These are phyloP conservation scores for Sporothrix globosa DNA, from an alignment of 2,329 filamentous ascomycete species.

Conservation along the genomic window DNA sequence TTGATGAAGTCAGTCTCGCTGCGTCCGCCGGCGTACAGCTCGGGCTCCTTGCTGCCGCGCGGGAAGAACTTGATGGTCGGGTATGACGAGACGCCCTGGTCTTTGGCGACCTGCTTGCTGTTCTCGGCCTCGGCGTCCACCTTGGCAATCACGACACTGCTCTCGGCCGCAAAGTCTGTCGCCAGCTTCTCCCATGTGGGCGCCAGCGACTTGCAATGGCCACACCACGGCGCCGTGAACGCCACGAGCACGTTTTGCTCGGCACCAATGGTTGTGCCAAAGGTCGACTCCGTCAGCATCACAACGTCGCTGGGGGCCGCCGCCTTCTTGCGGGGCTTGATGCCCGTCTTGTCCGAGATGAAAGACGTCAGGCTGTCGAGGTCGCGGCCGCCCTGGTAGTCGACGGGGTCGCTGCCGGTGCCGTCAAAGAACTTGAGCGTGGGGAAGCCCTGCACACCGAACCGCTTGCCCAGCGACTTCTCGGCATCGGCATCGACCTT, in stretches of 20 bases:
- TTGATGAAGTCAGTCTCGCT: slow-evolving; percentile 73
- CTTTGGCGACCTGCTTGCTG: slow-evolving; percentile 74
- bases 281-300: slow-evolving; percentile 78
- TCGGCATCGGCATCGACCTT: slow-evolving; percentile 96
- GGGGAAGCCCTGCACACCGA: slow-evolving; percentile 90
- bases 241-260: slow-evolving; percentile 92
- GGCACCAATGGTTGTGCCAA: slow-evolving; percentile 75
- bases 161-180: slow-evolving; percentile 73
- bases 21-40: slow-evolving; percentile 75
- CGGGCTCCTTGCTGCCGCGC: slow-evolving; percentile 73
- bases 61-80: slow-evolving; percentile 99
- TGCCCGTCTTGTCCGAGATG: slow-evolving; percentile 82
- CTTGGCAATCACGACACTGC: slow-evolving; percentile 85
- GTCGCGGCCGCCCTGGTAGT: slow-evolving; percentile 87
- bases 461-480: slow-evolving; percentile 79
- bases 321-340: slow-evolving; percentile 77
- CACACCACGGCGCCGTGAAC: slow-evolving; percentile 98
- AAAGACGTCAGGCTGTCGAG: slow-evolving; percentile 81
- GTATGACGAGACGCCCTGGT: slow-evolving; percentile 81
- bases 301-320: slow-evolving; percentile 74
- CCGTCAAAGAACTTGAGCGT: slow-evolving; percentile 98
- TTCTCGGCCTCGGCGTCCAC: slow-evolving; percentile 87
- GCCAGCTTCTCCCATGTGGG: slow-evolving; percentile 89
- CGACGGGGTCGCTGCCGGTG: slow-evolving; percentile 79
- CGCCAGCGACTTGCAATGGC: slow-evolving; percentile 95